Percentiles rank a stretch among this genome's conserved stretches.
phyloP scores from a whole-genome alignment of 805 yeast species.

The Saturnispora dispora region DNA sequence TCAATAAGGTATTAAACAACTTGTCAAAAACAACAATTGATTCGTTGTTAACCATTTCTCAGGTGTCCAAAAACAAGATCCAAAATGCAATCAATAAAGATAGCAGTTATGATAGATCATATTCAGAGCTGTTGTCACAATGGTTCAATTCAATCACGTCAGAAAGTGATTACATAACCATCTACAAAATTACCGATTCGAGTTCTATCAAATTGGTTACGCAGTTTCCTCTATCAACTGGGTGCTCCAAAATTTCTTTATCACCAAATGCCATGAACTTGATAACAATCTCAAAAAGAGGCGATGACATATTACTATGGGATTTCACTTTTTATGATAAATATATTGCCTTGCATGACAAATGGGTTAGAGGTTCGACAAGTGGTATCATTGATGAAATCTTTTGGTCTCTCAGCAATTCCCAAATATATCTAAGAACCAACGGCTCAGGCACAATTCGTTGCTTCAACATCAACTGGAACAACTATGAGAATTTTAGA shows the following conservation, averaged over 20 bases:
- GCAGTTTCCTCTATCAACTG: slow-evolving; percentile 50
- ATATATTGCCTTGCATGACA: slow-evolving; percentile 47
- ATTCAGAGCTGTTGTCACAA: slow-evolving; percentile 21
- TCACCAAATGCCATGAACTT: slow-evolving; percentile 54
- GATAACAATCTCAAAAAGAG: slow-evolving; percentile 45
- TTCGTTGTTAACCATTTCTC: slow-evolving; percentile 31
- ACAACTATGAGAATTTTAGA: slow-evolving; percentile 10
- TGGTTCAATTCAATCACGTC: slow-evolving; percentile 23
- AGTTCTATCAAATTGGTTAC: slow-evolving; percentile 28
- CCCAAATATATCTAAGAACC: slow-evolving; percentile 42
- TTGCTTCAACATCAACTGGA: slow-evolving; percentile 40
- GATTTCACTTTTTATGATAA: slow-evolving; percentile 44
- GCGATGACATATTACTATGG: slow-evolving; percentile 58
- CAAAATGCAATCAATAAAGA: slow-evolving; percentile 23
- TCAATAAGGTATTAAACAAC: slow-evolving; percentile 38
- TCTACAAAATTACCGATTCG: slow-evolving; percentile 35
- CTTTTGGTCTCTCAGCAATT: slow-evolving; percentile 42
- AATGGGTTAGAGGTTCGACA: slow-evolving; percentile 55
- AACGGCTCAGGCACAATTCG: slow-evolving; percentile 51
- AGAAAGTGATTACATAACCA: slow-evolving; percentile 30
- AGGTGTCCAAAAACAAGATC: slow-evolving; percentile 38
- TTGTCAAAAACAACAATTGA: slow-evolving; percentile 46
- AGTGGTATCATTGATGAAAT: slow-evolving; percentile 43
- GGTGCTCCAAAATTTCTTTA: slow-evolving; percentile 49
- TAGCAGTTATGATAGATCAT: slow-evolving; percentile 1